Evolutionary conservation across 2,329 filamentous ascomycete genomes (phyloP), one percentile per base, ranked within the genome.

Genomic region (Fusarium albosuccineum): DNA sequence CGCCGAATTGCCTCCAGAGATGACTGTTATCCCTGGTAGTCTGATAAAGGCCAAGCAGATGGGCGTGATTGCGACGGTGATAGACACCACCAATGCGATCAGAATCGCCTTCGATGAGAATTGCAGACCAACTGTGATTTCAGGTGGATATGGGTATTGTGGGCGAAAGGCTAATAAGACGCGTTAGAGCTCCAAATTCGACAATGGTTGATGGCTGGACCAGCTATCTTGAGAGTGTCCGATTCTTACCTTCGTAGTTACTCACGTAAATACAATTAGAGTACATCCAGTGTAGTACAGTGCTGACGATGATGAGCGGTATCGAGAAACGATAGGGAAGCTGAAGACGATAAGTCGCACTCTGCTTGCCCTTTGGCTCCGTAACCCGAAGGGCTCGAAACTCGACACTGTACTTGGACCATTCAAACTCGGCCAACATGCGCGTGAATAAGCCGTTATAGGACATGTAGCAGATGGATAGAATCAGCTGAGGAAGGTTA

Each of bases 271-370:
- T 57, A 2, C 66, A 67, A 9, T 69, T 69, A 6, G 66, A 69
- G 16, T 64, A 66, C 5, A 73, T 46, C 71, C 71, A 73, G 37
- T 73, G 71, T 0, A 73, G 57, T 1, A 26, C 3, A 13, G 55
- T 64, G 1, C 64, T 68, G 6, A 67, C 42, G 0, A 63, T 10
- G 2, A 70, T 53, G 5, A 73, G 50, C 1, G 70, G 71, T 3
- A 73, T 59, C 0, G 70, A 71, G 14, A 60, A 70, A 3, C 60
- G 40, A 16, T 72, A 72, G 6, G 70, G 71, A 1, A 73, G 36
- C 27, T 73, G 70, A 8, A 73, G 63, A 3, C 67, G 65, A 29
- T 71, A 73, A 0, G 69, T 70, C 4, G 63, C 57, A 5, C 52
- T 57, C 27, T 73, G 71, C 9, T 55, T 54, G 0, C 66, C 65